Conservation (phyloP, 805 yeast genomes). For the Candida ulmi region DNA sequence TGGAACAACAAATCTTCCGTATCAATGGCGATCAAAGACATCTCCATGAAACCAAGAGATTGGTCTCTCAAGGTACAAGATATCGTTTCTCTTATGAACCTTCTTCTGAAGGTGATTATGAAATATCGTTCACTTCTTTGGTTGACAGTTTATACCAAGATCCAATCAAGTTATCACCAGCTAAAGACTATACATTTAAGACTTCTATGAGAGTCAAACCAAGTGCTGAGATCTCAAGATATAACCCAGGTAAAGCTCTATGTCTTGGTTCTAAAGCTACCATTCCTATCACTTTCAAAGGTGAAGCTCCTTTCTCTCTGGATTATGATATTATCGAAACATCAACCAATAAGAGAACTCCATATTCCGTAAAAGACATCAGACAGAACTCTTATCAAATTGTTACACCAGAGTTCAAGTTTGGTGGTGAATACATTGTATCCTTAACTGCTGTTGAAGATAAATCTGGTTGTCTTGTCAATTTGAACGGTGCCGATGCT, state of each 20-base stretch:
- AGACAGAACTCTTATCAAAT: conserved; percentile 33
- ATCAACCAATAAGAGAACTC: conserved; percentile 40
- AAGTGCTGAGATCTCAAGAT: conserved; percentile 30
- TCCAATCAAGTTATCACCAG: conserved; percentile 29
- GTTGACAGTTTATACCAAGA: conserved; percentile 58
- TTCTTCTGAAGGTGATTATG: conserved; percentile 72
- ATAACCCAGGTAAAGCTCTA: conserved; percentile 19
- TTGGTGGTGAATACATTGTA: conserved; percentile 72
- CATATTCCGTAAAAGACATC: conserved; percentile 38
- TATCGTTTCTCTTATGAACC: conserved; percentile 69
- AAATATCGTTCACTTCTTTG: conserved; percentile 60
- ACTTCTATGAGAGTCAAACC: conserved; percentile 74
- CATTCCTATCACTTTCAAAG: conserved; percentile 60
- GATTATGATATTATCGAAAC: conserved; percentile 63
- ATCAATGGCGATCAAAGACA: conserved; percentile 31
- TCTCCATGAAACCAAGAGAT: conserved; percentile 30
- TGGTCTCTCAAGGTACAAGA: conserved; percentile 37
- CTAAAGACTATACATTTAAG: conserved; percentile 45
- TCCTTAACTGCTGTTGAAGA: conserved; percentile 65
- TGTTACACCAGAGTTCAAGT: conserved; percentile 46
- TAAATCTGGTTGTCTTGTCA: conserved; percentile 73
- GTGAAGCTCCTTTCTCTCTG: conserved; percentile 74
- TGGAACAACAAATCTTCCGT: conserved; percentile 57
- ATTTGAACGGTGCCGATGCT: conserved; percentile 56
- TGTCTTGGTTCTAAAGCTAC: conserved; percentile 42